Evolutionary conservation across 176 grass and related monocot species (phyloP).

Genomic region (barley (Hordeum vulgare)): MorexV3_pseudomolecules_assembly NC_058521.1:572093396-572093895

Average conservation of each 20-base stretch:
- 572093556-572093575: neutral
- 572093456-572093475: neutral
- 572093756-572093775: neutral
- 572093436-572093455: too few species aligned
- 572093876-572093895: neutral
- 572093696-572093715: too few species aligned
- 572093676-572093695: too few species aligned
- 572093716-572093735: too few species aligned
- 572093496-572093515: neutral
- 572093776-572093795: neutral
- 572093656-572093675: too few species aligned
- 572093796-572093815: neutral
- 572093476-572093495: neutral
- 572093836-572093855: neutral
- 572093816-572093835: constrained; percentile 6
- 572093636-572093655: too few species aligned
- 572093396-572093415: too few species aligned
- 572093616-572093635: too few species aligned
- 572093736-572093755: neutral
- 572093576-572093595: neutral
- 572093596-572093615: neutral
- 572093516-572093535: neutral
- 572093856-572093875: neutral
- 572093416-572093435: too few species aligned
- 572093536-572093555: neutral